Evolutionary conservation across 345 rosid species (phyloP).

Genomic region (Populus euphratica): DNA sequence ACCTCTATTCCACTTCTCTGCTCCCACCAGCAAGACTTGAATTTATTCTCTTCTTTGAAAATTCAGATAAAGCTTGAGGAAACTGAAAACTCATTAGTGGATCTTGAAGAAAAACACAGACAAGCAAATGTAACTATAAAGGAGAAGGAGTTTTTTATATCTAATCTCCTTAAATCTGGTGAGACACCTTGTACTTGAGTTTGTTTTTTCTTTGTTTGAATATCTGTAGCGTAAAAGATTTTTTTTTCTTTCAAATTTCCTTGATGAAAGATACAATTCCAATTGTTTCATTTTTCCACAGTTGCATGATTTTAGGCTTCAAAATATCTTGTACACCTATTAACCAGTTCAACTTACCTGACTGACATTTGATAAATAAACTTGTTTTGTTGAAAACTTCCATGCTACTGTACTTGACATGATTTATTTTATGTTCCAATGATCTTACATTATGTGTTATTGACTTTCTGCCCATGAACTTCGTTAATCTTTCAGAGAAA

Average conservation of each 20-base stretch:
- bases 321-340: not conserved
- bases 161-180: constrained; percentile 87
- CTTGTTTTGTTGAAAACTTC: not conserved
- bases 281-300: not conserved
- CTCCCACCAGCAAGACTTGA: constrained; percentile 13
- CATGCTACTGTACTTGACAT: not conserved
- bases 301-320: not conserved
- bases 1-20: not conserved
- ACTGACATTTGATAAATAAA: not conserved
- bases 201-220: not conserved
- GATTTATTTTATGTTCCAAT: not conserved
- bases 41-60: constrained; percentile 17
- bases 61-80: constrained; percentile 82
- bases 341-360: not conserved
- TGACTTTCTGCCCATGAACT: not conserved
- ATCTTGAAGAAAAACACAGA: constrained; percentile 90
- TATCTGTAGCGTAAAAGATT: not conserved
- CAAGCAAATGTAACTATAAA: constrained; percentile 89
- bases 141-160: constrained; percentile 87
- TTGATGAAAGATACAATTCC: not conserved
- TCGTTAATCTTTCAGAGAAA: constrained; percentile 52
- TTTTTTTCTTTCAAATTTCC: not conserved
- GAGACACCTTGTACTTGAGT: not conserved
- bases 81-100: constrained; percentile 71
- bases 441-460: not conserved